Base-by-base conservation (phyloP, 352 stramenopile species). In the Pythium pectinolyticum region DNA sequence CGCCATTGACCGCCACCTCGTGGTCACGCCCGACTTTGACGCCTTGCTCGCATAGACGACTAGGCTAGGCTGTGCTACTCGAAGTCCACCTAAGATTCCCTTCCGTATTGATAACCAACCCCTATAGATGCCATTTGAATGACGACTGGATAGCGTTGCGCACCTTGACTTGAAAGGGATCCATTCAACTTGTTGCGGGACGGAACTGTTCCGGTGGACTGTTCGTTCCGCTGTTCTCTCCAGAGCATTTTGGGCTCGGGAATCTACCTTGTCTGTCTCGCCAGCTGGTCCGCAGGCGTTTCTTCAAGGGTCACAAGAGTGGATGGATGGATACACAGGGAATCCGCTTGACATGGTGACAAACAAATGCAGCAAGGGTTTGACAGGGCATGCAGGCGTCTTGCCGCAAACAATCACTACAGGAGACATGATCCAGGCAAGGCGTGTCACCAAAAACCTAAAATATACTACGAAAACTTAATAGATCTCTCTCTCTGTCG, bases 11-110 rank as follows among this genome's bases (percentile, higher is more conserved):
- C 84, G 82, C 45, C 86, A 95, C 57, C 70, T 95, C 25, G 83
- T 95, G 37, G 78, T 95, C 62, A 95, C 86, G 30, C 86, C 86
- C 30, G 84, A 95, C 81, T 95, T 94, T 69, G 86, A 95, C 19
- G 77, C 77, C 43, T 53, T 95, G 61, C 74, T 95, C 22, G 74
- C 74, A 71, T 94, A 90, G 66, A 58, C 20, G n/a, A n/a, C n/a
- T n/a, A n/a, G n/a, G n/a, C n/a, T n/a, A n/a, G n/a, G n/a, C n/a
- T n/a, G n/a, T n/a, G n/a, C n/a, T n/a, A n/a, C n/a, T n/a, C n/a
- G n/a, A n/a, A n/a, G n/a, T n/a, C n/a, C n/a, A n/a, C n/a, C n/a
- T n/a, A n/a, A n/a, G n/a, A n/a, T n/a, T n/a, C n/a, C n/a, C n/a
- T n/a, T n/a, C n/a, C n/a, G n/a, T n/a, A n/a, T n/a, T n/a, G n/a